These are phyloP conservation scores for Rhizoclosmatium sp. DNA, from an alignment of 192 early-diverging fungal genomes.

Conservation along the genomic window DNA sequence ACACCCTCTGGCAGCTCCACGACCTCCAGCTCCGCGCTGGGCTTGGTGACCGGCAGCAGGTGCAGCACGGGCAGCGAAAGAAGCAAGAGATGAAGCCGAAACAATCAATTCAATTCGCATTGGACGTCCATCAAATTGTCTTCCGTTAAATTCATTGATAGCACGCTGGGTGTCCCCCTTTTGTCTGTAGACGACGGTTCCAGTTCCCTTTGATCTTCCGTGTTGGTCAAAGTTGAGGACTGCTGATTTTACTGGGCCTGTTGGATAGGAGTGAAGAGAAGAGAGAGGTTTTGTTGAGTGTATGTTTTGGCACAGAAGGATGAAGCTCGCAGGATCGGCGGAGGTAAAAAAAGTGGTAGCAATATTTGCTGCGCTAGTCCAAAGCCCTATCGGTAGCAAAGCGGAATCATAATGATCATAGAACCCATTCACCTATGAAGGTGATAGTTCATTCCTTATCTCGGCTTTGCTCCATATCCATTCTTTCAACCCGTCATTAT, in stretches of 20 bases:
- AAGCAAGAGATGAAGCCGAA: slow-evolving; percentile 19
- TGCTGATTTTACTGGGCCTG: slow-evolving; percentile 53
- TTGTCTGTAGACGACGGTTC: slow-evolving; percentile 50
- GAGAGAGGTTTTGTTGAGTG: too few relatives aligned
- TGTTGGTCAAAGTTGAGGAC: slow-evolving; percentile 52
- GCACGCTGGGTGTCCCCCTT: slow-evolving; percentile 43
- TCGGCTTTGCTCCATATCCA: too few relatives aligned
- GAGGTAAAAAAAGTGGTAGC: too few relatives aligned
- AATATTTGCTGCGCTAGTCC: too few relatives aligned
- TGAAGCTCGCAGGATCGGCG: too few relatives aligned
- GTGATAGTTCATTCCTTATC: too few relatives aligned
- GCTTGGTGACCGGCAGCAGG: neutral
- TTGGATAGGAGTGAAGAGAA: neutral
- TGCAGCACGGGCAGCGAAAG: slow-evolving; percentile 10
- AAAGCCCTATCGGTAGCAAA: too few relatives aligned
- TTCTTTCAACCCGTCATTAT: too few relatives aligned
- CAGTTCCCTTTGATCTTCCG: slow-evolving; percentile 55
- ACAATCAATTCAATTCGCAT: slow-evolving; percentile 61
- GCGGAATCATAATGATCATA: too few relatives aligned
- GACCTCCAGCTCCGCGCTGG: slow-evolving; percentile 21
- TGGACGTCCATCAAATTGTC: slow-evolving; percentile 53
- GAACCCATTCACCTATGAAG: too few relatives aligned
- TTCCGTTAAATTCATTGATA: slow-evolving; percentile 57
- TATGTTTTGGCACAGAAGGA: too few relatives aligned
- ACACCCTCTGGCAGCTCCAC: slow-evolving; percentile 26